A percentile compares a stretch with the other conserved stretches of the same genome.
Evolutionary conservation across 352 stramenopile species (phyloP).

Genomic region (Lagenidium sp.): DNA sequence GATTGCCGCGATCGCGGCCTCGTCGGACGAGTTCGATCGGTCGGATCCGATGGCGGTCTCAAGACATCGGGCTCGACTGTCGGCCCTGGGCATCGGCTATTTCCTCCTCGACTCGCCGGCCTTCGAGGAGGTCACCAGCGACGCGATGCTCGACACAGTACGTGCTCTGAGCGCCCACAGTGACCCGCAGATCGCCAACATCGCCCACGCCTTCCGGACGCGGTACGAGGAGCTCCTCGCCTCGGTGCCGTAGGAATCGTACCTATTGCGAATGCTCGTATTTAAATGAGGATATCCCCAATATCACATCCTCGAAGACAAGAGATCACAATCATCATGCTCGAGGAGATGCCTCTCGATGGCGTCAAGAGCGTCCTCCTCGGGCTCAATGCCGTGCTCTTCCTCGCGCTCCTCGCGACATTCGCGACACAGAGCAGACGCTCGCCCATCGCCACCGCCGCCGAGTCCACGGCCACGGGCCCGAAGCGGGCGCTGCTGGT

Average conservation of each 20-base stretch:
- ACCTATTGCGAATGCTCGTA: too few species aligned
- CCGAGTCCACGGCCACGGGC: too few species aligned
- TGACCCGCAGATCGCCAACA: conserved; percentile 40
- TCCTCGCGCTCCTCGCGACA: conserved; percentile 28
- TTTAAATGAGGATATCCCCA: too few species aligned
- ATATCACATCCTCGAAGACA: too few species aligned
- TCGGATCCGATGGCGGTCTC: too few species aligned
- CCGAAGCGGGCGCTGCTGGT: conserved; percentile 70
- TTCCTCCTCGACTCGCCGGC: conserved; percentile 57
- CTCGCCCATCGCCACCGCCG: too few species aligned
- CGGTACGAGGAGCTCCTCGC: conserved; percentile 39
- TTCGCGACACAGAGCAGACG: too few species aligned
- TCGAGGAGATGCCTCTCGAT: conserved; percentile 15
- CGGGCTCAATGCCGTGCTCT: conserved; percentile 48
- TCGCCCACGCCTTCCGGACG: conserved; percentile 24
- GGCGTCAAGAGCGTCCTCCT: conserved; percentile 52
- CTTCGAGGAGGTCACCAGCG: conserved; percentile 28
- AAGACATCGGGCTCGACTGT: conserved; percentile 21
- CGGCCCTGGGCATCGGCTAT: conserved; percentile 45
- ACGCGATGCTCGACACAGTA: conserved; percentile 24
- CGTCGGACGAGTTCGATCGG: conserved; percentile 4
- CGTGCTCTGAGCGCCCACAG: conserved; percentile 18
- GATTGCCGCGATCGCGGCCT: conserved; percentile 25
- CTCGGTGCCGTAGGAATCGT: too few species aligned
- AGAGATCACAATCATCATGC: too few species aligned